Evolutionary conservation across 129 eudicot genomes (phyloP), one percentile per base, ranked within the genome.

Genomic region (Flaveria trinervia): DNA sequence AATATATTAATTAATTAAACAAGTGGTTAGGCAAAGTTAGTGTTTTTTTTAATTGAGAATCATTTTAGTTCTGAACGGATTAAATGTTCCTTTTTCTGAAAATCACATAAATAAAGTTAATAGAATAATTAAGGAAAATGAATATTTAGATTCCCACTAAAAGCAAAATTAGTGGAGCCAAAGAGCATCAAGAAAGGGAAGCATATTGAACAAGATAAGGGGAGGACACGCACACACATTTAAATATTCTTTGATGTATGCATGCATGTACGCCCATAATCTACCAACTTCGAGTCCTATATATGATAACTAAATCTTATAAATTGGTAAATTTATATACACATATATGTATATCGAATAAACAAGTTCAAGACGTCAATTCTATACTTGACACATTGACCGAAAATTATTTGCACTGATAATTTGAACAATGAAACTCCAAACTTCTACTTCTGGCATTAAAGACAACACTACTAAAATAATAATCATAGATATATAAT

Each of bases 111-210:
- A 46, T 44, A 44, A 45, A 68, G 54, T 44, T 22, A 9, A 41
- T 39, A 41, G 71, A 66, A 66, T 45, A 39, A 55, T 23, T 25
- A 67, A 4, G 15, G 2, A 57, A 73, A 66, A 15, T 25, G 70
- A 73, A 65, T 67, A 57, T 55, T 66, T 74, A 54, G 79, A 80
- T 80, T 80, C 84, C 69, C 12, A 7, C 54, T 13, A 15, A 80
- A 80, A 73, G 75, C 79, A 67, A 71, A 74, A 72, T 77, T 85
- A 85, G 80, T 76, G 84, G 89, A 77, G 85, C 86, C 84, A 45
- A 67, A 79, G 84, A 61, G 89, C 85, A 82, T 83, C 82, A 79
- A 75, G 33, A 68, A 78, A 74, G 61, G 75, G 57, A 66, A 73
- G 80, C 84, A 76, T 75, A 71, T 74, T 73, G 74, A 74, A 65